Base-by-base conservation (phyloP, 2,329 filamentous ascomycete genomes). In the Colletotrichum navitas region DNA sequence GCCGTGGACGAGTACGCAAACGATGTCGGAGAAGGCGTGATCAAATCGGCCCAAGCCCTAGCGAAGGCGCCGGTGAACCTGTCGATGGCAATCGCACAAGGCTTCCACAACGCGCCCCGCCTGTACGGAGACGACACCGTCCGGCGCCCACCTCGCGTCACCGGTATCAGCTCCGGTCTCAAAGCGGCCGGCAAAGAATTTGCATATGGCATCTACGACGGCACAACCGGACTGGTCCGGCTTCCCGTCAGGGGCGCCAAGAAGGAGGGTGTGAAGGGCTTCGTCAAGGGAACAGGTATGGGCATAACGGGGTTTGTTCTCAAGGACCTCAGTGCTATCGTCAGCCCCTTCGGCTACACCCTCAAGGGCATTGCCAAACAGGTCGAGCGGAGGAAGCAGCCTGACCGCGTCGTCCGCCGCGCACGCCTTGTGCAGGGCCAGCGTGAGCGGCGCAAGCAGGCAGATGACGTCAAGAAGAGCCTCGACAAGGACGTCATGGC, bases 71-170 rank as follows among this genome's bases (percentile, higher is more conserved):
- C 91, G 0, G 87, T 91, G 74, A 86, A 91, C 75, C 78, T 92
- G 2, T 85, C 87, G 0, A 80, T 92, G 51, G 89, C 89, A 0
- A 77, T 93, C 2, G 89, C 89, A 1, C 90, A 92, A 76, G 91
- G 91, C 1, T 92, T 93, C 74, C 91, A 93, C 78, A 93, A 93
- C 74, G 90, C 90, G 0, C 91, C 91, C 1, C 86, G 90, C 2
- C 83, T 93, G 0, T 93, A 93, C 74, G 91, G 91, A 18, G 91
- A 93, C 75, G 86, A 89, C 60, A 93, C 91, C 1, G 91, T 93
- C 1, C 86, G 91, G 4, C 85, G 86, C 1, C 89, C 90, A 1
- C 85, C 85, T 1, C 86, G 89, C 10, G 88, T 93, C 52, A 92
- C 90, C 0, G 91, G 90, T 2, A 85, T 93, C 68, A 84, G 85